Percentiles rank a stretch among this genome's conserved stretches.
These are phyloP conservation scores for Lolium rigidum DNA, from an alignment of 176 grass and related monocot species.

Conservation along the genomic window DNA sequence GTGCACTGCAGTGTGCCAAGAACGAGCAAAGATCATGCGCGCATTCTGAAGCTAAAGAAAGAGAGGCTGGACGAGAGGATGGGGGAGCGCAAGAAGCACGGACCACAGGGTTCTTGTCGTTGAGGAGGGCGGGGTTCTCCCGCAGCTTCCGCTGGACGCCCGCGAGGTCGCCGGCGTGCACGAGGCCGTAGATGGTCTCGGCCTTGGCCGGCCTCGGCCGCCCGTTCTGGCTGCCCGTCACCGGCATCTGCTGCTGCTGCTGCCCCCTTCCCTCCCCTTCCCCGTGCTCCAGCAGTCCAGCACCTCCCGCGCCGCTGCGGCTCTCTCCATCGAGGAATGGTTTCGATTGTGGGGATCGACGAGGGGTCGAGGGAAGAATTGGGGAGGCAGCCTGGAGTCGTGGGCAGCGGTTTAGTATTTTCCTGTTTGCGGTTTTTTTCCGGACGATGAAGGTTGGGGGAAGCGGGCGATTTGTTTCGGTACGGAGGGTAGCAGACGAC, in stretches of 20 bases:
- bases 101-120: slow-evolving; percentile 83
- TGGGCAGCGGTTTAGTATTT: no score
- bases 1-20: slow-evolving; percentile 23
- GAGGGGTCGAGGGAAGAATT: no score
- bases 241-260: slow-evolving; percentile 59
- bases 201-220: slow-evolving; percentile 51
- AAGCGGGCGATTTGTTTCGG: no score
- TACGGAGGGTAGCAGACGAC: no score
- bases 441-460: no score
- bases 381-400: no score
- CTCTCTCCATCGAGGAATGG: no score
- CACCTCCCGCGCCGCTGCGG: no score
- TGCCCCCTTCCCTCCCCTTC: neutral
- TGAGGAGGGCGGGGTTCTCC: slow-evolving; percentile 35
- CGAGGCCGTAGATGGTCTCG: slow-evolving; percentile 58
- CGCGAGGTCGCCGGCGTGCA: no score
- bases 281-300: neutral
- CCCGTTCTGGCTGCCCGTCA: slow-evolving; percentile 76
- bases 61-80: neutral
- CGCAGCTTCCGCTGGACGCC: no score
- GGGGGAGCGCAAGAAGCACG: neutral
- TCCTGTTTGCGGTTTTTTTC: no score
- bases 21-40: slow-evolving; percentile 33
- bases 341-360: no score
- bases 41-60: slow-evolving; percentile 15